Conservation (phyloP, 345 rosid genomes). For the Lepidium africanum region DNA sequence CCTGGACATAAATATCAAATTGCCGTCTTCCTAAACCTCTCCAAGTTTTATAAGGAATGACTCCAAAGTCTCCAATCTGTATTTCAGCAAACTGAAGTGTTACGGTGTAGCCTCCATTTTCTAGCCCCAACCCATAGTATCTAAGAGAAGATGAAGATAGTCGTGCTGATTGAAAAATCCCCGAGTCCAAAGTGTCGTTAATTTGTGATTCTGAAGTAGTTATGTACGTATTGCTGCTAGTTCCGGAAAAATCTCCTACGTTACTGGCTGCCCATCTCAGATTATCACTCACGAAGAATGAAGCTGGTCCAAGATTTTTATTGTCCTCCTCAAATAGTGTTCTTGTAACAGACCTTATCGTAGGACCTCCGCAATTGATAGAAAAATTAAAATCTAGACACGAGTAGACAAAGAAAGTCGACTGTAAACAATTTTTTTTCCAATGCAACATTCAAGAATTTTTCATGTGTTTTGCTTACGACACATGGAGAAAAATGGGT, state of each 20-base stretch:
- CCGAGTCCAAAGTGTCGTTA: too few relatives aligned
- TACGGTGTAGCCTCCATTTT: slow-evolving; percentile 1
- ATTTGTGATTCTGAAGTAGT: too few relatives aligned
- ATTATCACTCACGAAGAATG: slow-evolving; percentile 11
- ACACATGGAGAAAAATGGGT: neutral
- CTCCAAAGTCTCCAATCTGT: slow-evolving; percentile 26
- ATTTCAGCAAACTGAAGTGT: slow-evolving; percentile 43
- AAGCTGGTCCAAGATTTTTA: slow-evolving; percentile 44
- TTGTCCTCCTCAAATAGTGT: slow-evolving; percentile 38
- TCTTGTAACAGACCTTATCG: slow-evolving; percentile 23
- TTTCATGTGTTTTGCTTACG: neutral
- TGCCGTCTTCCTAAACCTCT: slow-evolving; percentile 32
- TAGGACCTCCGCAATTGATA: slow-evolving; percentile 57
- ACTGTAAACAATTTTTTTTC: neutral
- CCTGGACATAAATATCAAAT: slow-evolving; percentile 39
- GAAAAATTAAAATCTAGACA: slow-evolving; percentile 43
- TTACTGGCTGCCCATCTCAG: too few relatives aligned
- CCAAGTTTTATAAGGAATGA: too few relatives aligned
- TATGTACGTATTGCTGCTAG: too few relatives aligned
- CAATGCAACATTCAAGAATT: neutral
- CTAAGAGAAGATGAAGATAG: too few relatives aligned
- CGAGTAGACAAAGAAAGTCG: neutral
- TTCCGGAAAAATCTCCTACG: too few relatives aligned
- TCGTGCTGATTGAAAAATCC: too few relatives aligned
- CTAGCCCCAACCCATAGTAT: too few relatives aligned